Evolutionary conservation across 805 yeast species (phyloP).

Genomic region (Suhomyces kilbournensis): DNA sequence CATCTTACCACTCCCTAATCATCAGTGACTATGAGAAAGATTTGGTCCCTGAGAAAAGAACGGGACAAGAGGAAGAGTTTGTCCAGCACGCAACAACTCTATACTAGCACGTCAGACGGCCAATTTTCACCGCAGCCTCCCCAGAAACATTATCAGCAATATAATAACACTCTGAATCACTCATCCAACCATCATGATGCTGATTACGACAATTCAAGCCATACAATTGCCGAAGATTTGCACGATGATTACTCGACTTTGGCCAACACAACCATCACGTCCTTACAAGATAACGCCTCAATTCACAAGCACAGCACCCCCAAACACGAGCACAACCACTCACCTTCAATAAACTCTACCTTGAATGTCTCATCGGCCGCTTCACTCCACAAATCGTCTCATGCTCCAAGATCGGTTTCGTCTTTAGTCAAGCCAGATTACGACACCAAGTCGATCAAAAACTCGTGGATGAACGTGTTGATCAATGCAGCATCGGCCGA

Average conservation of each 20-base stretch:
- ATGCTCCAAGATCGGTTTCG: slow-evolving; percentile 12
- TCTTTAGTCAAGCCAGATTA: slow-evolving; percentile 28
- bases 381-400: not conserved
- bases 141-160: not conserved
- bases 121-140: slow-evolving; percentile 1
- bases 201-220: slow-evolving; percentile 2
- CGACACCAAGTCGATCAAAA: slow-evolving; percentile 28
- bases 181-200: not conserved
- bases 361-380: slow-evolving; percentile 1
- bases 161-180: not conserved
- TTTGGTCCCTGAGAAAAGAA: slow-evolving; percentile 26
- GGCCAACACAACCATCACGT: slow-evolving; percentile 3
- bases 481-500: slow-evolving; percentile 29
- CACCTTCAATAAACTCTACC: slow-evolving; percentile 5
- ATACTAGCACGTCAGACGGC: not conserved
- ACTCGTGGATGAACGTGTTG: slow-evolving; percentile 39
- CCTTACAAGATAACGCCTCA: slow-evolving; percentile 3
- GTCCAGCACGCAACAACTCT: slow-evolving; percentile 8
- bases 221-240: slow-evolving; percentile 6
- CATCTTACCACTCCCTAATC: not conserved
- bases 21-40: slow-evolving; percentile 22
- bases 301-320: not conserved
- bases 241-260: slow-evolving; percentile 11
- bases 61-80: slow-evolving; percentile 24
- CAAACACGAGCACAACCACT: slow-evolving; percentile 2